Percentiles rank a stretch among this genome's conserved stretches.
Conservation (phyloP, 768 basidiomycete genomes). For the Russula sp. region DNA sequence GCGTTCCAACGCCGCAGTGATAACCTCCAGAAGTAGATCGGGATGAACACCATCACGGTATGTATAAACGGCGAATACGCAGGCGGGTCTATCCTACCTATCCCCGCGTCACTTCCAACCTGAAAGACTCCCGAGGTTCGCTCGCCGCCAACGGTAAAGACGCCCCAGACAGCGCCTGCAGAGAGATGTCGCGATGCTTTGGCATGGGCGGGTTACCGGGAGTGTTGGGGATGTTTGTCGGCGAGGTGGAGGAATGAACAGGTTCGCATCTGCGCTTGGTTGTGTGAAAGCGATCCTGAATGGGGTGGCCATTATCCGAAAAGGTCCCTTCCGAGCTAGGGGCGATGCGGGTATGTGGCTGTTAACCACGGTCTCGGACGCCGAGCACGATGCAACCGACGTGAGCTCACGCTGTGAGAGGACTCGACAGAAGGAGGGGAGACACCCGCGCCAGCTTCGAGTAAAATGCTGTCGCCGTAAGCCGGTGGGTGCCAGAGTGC, state of each 20-base stretch:
- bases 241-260: too few species aligned
- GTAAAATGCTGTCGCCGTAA: constrained; percentile 93
- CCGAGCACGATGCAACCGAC: constrained; percentile 60
- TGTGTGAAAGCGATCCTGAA: constrained; percentile 54
- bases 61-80: constrained; percentile 75
- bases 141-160: too few species aligned
- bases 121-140: too few species aligned
- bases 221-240: constrained; percentile 54
- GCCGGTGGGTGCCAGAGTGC: constrained; percentile 94
- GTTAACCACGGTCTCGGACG: constrained; percentile 50
- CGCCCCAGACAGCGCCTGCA: constrained; percentile 55
- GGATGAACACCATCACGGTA: constrained; percentile 90
- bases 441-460: constrained; percentile 74
- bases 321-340: constrained; percentile 33
- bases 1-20: constrained; percentile 83
- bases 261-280: constrained; percentile 61
- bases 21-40: constrained; percentile 87
- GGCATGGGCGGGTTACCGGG: constrained; percentile 77
- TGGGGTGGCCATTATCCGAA: constrained; percentile 39
- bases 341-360: constrained; percentile 48
- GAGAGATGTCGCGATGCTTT: constrained; percentile 73
- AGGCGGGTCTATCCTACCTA: constrained; percentile 67
- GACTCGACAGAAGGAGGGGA: constrained; percentile 41
- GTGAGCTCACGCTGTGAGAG: constrained; percentile 46
- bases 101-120: constrained; percentile 35